These are phyloP conservation scores for Linanthus parryae DNA, from an alignment of 148 eudicot genomes.

Conservation along the genomic window DNA sequence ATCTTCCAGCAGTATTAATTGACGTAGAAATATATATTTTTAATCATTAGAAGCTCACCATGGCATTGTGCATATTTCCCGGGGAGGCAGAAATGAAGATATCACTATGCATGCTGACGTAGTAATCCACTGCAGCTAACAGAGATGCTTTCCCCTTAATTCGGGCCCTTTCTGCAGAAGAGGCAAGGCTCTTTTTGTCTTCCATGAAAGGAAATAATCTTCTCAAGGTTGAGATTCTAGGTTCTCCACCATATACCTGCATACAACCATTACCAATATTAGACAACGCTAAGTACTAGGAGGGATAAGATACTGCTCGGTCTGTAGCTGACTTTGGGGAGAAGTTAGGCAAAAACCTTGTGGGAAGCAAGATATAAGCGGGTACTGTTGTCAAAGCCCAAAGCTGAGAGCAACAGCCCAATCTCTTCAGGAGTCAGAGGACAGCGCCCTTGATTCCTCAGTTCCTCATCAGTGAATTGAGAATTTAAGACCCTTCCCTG, in stretches of 20 bases:
- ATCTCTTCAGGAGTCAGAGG: conserved; percentile 98
- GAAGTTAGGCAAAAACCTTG: conserved; percentile 43
- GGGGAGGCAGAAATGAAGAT: conserved; percentile 97
- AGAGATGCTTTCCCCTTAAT: conserved; percentile 93
- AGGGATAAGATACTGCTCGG: background rate
- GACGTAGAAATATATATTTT: too few relatives aligned
- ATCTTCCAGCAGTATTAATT: background rate
- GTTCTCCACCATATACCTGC: conserved; percentile 90
- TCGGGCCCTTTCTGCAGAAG: conserved; percentile 62
- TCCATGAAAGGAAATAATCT: conserved; percentile 81
- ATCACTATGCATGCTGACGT: conserved; percentile 94
- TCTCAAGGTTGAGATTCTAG: conserved; percentile 62
- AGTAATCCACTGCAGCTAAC: conserved; percentile 89
- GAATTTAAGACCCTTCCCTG: conserved; percentile 93
- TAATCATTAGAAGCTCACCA: conserved; percentile 59
- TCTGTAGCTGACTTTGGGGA: background rate
- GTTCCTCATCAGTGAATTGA: conserved; percentile 91
- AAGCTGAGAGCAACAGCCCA: conserved; percentile 82
- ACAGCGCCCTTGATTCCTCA: conserved; percentile 91
- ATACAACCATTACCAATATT: conserved; percentile 1
- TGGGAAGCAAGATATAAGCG: conserved; percentile 95
- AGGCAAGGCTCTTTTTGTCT: conserved; percentile 89
- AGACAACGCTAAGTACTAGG: conserved; percentile 1
- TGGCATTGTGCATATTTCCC: conserved; percentile 98
- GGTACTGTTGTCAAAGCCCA: conserved; percentile 89